Conservation (phyloP, 371 early-diverging fungal genomes). For the Batkoa obscura region DNA sequence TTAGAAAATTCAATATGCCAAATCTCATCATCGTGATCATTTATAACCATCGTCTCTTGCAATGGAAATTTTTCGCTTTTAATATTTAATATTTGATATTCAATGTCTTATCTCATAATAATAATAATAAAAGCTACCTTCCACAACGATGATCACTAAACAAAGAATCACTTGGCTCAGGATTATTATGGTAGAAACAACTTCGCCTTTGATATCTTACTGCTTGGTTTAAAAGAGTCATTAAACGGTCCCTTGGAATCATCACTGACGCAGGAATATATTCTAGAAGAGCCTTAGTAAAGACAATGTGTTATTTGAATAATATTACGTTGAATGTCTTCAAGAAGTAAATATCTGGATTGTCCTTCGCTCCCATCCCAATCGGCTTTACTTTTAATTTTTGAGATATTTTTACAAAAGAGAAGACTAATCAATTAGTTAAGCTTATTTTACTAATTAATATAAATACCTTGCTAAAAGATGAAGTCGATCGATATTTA, state of each 20-base stretch:
- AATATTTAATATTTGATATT: background rate
- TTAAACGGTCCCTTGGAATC: conserved; percentile 68
- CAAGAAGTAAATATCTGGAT: conserved; percentile 43
- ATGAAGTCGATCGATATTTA: conserved; percentile 35
- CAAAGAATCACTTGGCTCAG: conserved; percentile 32
- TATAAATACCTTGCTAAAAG: conserved; percentile 15
- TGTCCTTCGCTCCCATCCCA: conserved; percentile 65
- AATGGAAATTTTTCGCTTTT: conserved; percentile 21
- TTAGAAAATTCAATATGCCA: conserved; percentile 88
- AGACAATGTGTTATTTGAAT: background rate
- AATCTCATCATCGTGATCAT: conserved; percentile 79
- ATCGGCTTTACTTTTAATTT: conserved; percentile 31
- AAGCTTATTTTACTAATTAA: background rate
- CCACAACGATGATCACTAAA: conserved; percentile 59
- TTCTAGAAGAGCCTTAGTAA: conserved; percentile 15
- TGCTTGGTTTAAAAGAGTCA: conserved; percentile 65
- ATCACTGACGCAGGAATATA: conserved; percentile 62
- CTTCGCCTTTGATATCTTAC: conserved; percentile 41
- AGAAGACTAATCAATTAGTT: conserved; percentile 36
- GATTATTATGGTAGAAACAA: conserved; percentile 70
- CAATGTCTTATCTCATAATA: no score
- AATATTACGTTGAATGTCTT: conserved; percentile 41
- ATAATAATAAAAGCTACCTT: conserved; percentile 19
- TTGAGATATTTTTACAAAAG: conserved; percentile 21
- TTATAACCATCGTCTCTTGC: conserved; percentile 32